Evolutionary conservation across 345 rosid species (phyloP).

Genomic region (Eucalyptus paniculata): DNA sequence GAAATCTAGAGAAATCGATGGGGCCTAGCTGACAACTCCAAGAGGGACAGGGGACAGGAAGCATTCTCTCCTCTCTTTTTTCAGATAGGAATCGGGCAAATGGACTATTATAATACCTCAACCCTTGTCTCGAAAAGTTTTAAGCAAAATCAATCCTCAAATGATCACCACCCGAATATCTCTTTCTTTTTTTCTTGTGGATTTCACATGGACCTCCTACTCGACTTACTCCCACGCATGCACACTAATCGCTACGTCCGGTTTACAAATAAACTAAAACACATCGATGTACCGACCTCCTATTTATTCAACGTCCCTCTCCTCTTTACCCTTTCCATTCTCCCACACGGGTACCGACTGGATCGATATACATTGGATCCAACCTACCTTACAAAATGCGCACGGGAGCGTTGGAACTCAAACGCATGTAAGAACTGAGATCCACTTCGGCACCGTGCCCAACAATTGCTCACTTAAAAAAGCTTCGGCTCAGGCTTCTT

Average conservation of each 20-base stretch:
- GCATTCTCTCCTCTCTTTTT: neutral
- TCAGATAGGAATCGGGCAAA: neutral
- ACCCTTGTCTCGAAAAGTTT: neutral
- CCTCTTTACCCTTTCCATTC: neutral
- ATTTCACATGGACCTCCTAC: neutral
- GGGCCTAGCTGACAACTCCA: neutral
- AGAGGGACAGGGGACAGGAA: neutral
- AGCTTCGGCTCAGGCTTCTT: neutral
- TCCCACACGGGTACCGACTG: neutral
- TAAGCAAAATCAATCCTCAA: neutral
- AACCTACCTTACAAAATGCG: neutral
- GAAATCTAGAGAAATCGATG: neutral
- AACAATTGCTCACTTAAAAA: neutral
- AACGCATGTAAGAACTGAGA: neutral
- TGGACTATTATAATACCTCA: neutral
- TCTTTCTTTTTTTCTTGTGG: neutral
- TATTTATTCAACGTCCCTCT: neutral
- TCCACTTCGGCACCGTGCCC: neutral
- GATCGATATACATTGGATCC: neutral
- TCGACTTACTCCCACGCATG: neutral
- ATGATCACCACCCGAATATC: neutral
- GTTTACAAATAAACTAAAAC: neutral
- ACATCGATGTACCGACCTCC: neutral
- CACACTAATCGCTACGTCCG: neutral
- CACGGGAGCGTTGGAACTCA: neutral